Evolutionary conservation across 2,329 filamentous ascomycete species (phyloP), one percentile per base, ranked within the genome.

Genomic region (Hysterium pulicare): DNA sequence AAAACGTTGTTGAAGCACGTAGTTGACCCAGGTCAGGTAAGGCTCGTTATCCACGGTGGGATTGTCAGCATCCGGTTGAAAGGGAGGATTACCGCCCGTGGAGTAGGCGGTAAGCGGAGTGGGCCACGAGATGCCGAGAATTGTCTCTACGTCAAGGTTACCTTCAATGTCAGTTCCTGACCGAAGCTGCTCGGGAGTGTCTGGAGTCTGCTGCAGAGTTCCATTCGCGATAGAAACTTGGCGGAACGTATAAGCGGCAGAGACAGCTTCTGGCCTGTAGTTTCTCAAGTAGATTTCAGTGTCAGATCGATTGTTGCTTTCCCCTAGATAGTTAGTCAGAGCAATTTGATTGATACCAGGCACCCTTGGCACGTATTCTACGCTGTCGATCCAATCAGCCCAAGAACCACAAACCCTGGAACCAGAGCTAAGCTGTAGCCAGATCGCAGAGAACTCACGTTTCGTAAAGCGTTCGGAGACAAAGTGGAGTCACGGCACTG

Each of bases 1-100:
- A 16, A 71, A 58, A n/a, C 62, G 54, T 40, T 76, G 70, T 16
- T 34, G 10, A 26, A 43, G 35, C 6, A 82, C 61, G 45, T 74
- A 70, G 41, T 77, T 66, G 11, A 81, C 63, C 49, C 78, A 75
- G 28, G 75, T 71, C 4, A 82, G 61, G 48, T 78, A 82, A 0
- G 79, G 79, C 58, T 82, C 79, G 54, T 82, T 82, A 31, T 34
- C 38, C n/a, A 46, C 41, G 17, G 30, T 19, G 49, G 70, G 71
- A 54, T 78, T 71, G 13, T 42, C 66, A 30, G 69, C 50, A 49
- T 62, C 60, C 59, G 46, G 69, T 4, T 11, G 24, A 17, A 23
- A 38, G 2, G 41, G 34, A 6, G 41, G 41, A 19, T 64, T 67
- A 10, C 80, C 81, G 16, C 69, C 78, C 1, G 76, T 79, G 48